These are phyloP conservation scores for Populus tremula DNA, from an alignment of 345 rosid genomes.

Conservation along the genomic window DNA sequence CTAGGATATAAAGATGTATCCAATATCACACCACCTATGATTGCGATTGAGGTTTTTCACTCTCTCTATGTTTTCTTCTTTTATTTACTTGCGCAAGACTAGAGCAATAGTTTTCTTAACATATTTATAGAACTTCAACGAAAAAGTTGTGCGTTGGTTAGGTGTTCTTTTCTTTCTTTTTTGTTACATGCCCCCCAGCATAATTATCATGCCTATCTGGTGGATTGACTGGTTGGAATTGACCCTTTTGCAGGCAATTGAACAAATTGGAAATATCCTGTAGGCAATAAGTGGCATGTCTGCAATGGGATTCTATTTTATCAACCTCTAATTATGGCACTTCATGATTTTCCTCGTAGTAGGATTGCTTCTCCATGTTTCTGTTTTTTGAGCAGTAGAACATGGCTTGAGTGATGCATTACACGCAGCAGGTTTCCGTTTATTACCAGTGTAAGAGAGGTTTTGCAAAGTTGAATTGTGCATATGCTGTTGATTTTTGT, in stretches of 20 bases:
- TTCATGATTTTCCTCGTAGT: neutral
- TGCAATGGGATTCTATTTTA: constrained; percentile 9
- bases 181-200: no score
- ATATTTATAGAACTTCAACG: neutral
- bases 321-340: neutral
- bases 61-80: neutral
- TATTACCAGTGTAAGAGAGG: neutral
- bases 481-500: neutral
- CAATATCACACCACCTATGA: constrained; percentile 58
- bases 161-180: neutral
- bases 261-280: constrained; percentile 49
- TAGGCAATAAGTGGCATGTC: constrained; percentile 30
- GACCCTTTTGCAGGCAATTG: constrained; percentile 41
- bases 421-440: neutral
- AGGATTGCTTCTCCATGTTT: neutral
- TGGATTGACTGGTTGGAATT: neutral
- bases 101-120: neutral
- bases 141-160: neutral
- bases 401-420: neutral
- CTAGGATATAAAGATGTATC: constrained; percentile 62
- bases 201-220: neutral
- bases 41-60: constrained; percentile 70
- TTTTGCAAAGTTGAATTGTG: neutral
- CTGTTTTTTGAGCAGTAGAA: neutral
- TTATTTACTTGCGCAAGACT: neutral